Conservation (phyloP, 345 rosid species). For the Firmiana major region DNA sequence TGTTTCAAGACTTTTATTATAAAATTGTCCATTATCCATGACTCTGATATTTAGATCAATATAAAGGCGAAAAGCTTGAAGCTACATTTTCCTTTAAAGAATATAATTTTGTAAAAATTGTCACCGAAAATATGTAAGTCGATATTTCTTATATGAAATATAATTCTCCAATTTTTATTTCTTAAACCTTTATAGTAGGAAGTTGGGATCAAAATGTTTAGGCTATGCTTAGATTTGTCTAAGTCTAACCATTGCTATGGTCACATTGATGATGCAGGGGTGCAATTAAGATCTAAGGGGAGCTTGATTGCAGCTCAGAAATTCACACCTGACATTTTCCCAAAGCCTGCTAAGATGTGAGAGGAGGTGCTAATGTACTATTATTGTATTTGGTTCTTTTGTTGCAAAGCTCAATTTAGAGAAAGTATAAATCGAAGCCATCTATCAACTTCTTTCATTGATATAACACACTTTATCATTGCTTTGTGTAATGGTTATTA, state of each 20-base stretch:
- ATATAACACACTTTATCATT: neutral
- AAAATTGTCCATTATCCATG: neutral
- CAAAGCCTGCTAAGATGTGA: slow-evolving; percentile 92
- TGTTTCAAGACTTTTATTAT: neutral
- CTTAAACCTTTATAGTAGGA: neutral
- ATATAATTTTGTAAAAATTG: slow-evolving; percentile 88
- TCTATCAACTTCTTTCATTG: neutral
- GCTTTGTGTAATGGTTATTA: neutral
- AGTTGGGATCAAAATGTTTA: neutral
- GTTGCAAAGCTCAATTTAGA: neutral
- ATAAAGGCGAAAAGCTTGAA: slow-evolving; percentile 89
- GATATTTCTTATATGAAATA: slow-evolving; percentile 97
- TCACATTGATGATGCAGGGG: slow-evolving; percentile 54
- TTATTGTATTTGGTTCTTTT: neutral
- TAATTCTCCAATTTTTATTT: neutral
- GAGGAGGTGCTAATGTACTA: neutral
- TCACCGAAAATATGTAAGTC: slow-evolving; percentile 88
- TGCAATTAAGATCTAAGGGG: slow-evolving; percentile 91
- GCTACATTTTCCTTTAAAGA: slow-evolving; percentile 82
- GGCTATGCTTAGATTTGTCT: neutral
- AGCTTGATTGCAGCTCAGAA: slow-evolving; percentile 94
- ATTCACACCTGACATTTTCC: slow-evolving; percentile 96
- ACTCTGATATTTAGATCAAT: slow-evolving; percentile 42
- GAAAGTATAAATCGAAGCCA: neutral
- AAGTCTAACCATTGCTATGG: neutral